phyloP scores from a whole-genome alignment of 2,329 filamentous ascomycete genomes.

The Stagonosporopsis vannaccii region DNA sequence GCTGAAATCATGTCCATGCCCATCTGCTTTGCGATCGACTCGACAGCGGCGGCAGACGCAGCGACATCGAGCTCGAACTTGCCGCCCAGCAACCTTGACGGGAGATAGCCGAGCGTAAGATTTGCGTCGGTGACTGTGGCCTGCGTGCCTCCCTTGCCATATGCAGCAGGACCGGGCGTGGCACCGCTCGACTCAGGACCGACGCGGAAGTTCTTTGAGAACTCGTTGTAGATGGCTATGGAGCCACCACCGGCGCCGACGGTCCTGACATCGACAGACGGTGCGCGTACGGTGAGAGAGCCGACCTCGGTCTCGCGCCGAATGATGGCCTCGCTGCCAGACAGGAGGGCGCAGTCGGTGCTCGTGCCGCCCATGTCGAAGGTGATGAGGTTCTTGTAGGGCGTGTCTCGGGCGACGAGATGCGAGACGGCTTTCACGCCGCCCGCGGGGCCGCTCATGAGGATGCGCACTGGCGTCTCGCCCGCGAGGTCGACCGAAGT shows the following conservation, averaged over 20 bases:
- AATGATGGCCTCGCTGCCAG: slow-evolving; percentile 53
- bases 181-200: slow-evolving; percentile 61
- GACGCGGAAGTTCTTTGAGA: slow-evolving; percentile 59
- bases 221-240: slow-evolving; percentile 56
- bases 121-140: slow-evolving; percentile 61
- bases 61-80: slow-evolving; percentile 55
- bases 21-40: slow-evolving; percentile 56
- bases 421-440: slow-evolving; percentile 59
- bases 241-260: slow-evolving; percentile 61
- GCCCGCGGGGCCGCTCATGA: slow-evolving; percentile 60
- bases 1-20: slow-evolving; percentile 52
- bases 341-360: slow-evolving; percentile 58
- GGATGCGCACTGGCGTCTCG: slow-evolving; percentile 57
- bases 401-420: slow-evolving; percentile 54
- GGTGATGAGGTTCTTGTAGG: slow-evolving; percentile 59
- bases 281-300: slow-evolving; percentile 54
- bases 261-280: slow-evolving; percentile 58
- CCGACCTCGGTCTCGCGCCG: slow-evolving; percentile 57
- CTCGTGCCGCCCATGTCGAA: slow-evolving; percentile 62
- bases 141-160: slow-evolving; percentile 55
- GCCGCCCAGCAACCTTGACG: slow-evolving; percentile 56
- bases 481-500: slow-evolving; percentile 56
- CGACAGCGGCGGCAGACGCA: slow-evolving; percentile 53
- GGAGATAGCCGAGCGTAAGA: slow-evolving; percentile 57
- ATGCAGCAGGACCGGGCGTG: slow-evolving; percentile 58